Base-by-base conservation (phyloP, 257 asterid genomes). In the Capsicum rhomboideum region DNA sequence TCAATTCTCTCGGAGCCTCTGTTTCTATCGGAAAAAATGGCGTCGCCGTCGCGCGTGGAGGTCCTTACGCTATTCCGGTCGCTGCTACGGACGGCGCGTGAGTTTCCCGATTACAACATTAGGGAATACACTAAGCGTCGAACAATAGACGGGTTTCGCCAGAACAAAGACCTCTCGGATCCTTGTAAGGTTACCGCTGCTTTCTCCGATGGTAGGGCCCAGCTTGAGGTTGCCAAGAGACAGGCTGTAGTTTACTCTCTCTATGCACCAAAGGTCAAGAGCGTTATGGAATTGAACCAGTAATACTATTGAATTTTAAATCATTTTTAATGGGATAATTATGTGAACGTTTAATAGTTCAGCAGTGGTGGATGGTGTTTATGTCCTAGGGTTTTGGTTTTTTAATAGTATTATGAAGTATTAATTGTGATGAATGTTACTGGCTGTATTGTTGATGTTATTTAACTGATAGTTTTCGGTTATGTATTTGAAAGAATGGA, bases 61-160 rank as follows among this genome's bases (percentile, higher is more conserved):
- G 96, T 93, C 29, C 93, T 94, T 16, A 84, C 91, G 6, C 96
- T 96, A 61, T 91, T 89, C 87, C 93, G 98, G 74, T 92, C 99
- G 7, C 84, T 96, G 8, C 86, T 96, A 40, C 90, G 94, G 80
- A 90, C 96, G 83, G 97, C 97, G 66, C 96, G 97, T 82, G 85
- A 78, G 10, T 93, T 93, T 77, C 61, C 93, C 1, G 99, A 96
- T 92, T 96, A 94, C 92, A 96, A 96, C 87, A 82, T 94, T 4
- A 84, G 97, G 85, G 98, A 96, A 87, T 96, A 96, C 90, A 86
- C 92, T 10, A 96, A 91, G 89, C 95, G 99, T 85, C 97, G 98
- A 85, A 83, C 96, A 34, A 37, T 90, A 69, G 98, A 94, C 42
- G 93, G 93, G 86, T 96, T 96, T 86, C 97, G 95, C 80, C 93